Conservation (phyloP, 345 rosid genomes). For the Heritiera littoralis region DNA sequence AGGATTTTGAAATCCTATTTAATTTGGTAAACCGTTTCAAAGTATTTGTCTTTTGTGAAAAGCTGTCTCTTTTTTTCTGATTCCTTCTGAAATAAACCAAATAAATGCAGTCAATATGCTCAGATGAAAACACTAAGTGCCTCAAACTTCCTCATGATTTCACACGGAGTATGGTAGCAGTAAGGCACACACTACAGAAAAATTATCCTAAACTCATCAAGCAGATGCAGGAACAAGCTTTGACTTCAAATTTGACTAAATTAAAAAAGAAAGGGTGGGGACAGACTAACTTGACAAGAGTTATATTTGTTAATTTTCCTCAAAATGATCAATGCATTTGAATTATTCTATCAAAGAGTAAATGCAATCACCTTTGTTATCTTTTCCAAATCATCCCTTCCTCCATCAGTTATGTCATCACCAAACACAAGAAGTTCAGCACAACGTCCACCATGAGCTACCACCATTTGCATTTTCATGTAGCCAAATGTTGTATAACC, state of each 20-base stretch:
- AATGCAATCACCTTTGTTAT: constrained; percentile 69
- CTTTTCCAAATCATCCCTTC: constrained; percentile 86
- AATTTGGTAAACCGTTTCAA: neutral
- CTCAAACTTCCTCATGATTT: neutral
- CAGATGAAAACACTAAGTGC: neutral
- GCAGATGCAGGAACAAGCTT: neutral
- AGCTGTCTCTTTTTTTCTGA: neutral
- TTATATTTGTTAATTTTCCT: neutral
- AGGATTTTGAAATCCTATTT: neutral
- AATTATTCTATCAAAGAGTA: neutral
- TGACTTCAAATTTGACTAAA: neutral
- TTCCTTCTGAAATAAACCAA: neutral
- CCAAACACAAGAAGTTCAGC: constrained; percentile 87
- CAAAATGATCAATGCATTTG: neutral
- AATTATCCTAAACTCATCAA: neutral
- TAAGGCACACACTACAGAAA: neutral
- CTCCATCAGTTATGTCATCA: constrained; percentile 89
- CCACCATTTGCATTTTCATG: constrained; percentile 99
- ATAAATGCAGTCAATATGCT: too few relatives aligned
- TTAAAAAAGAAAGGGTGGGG: too few relatives aligned
- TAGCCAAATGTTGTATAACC: constrained; percentile 97
- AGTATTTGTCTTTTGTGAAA: neutral
- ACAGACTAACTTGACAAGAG: neutral
- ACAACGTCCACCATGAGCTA: constrained; percentile 96
- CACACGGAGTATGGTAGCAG: neutral